phyloP scores from a whole-genome alignment of 805 yeast species.

The Nematodospora valgi region DNA sequence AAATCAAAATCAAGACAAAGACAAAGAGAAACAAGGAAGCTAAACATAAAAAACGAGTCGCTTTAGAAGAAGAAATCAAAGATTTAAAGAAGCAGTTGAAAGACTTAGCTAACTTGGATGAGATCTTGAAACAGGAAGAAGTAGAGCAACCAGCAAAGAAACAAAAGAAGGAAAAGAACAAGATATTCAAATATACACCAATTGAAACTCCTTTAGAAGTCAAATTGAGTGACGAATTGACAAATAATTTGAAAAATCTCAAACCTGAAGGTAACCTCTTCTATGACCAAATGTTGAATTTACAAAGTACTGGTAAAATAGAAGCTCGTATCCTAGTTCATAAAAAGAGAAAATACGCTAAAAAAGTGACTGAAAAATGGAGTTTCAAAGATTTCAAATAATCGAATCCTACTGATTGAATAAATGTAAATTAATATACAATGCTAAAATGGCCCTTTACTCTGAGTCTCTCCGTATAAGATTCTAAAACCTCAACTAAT shows the following conservation, averaged over 20 bases:
- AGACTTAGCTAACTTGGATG: conserved; percentile 48
- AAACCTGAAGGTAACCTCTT: conserved; percentile 89
- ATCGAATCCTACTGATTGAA: conserved; percentile 4
- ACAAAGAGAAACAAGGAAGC: conserved; percentile 71
- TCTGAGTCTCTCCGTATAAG: too few relatives aligned
- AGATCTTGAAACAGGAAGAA: conserved; percentile 16
- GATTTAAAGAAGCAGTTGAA: conserved; percentile 56
- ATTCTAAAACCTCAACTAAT: too few relatives aligned
- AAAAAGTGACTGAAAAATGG: conserved; percentile 88
- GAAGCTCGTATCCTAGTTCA: conserved; percentile 77
- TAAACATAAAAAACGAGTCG: conserved; percentile 56
- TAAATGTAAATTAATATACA: not conserved
- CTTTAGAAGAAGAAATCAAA: conserved; percentile 55
- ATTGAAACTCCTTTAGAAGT: conserved; percentile 57
- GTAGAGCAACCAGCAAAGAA: conserved; percentile 27
- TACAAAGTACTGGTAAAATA: conserved; percentile 82
- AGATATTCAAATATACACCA: conserved; percentile 42
- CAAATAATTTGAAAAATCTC: conserved; percentile 77
- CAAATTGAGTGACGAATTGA: conserved; percentile 83
- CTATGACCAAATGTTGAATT: conserved; percentile 73
- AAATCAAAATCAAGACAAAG: conserved; percentile 68
- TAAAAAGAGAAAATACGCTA: conserved; percentile 63
- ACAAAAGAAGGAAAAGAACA: conserved; percentile 19
- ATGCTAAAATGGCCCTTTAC: too few relatives aligned
- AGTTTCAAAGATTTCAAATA: conserved; percentile 84